Base-by-base conservation (phyloP, 1,284 basidiomycete genomes). In the Fomes fomentarius region DNA sequence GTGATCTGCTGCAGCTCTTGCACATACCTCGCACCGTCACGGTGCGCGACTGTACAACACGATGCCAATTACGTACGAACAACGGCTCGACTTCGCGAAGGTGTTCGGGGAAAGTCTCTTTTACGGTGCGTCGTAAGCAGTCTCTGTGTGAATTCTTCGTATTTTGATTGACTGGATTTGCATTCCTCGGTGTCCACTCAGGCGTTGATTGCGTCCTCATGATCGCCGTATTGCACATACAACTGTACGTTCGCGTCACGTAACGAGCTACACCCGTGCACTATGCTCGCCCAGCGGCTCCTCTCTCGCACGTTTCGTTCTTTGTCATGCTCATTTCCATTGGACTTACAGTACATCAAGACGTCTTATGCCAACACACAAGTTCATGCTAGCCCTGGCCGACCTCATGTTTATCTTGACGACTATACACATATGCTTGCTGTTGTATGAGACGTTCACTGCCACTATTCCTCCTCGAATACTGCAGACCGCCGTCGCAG, bases 91-190 rank as follows among this genome's bases (percentile, higher is more conserved):
- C 21, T 54, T 34, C 17, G 47, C 47, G 11, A 54, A 54, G 47
- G 41, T 56, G 11, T 47, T 56, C 31, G 48, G 54, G 15, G 54
- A 56, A 44, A 33, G 31, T 7, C 33, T 56, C 12, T 26, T 56
- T 30, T 56, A 56, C 37, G 54, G 48, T 56, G 33, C 19, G 54
- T 47, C 24, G 4, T 26, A 26, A 11, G 7, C 3, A 4, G 26
- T 6, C 14, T n/a, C 6, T n/a, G n/a, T n/a, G n/a, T n/a, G n/a
- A n/a, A n/a, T 26, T 12, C n/a, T 11, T 35, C 17, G 22, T 11
- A 21, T 33, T 31, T 2, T 11, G 35, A 10, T 19, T 24, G 11
- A 10, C n/a, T n/a, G n/a, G n/a, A n/a, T n/a, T 17, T 24, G 21
- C 9, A 2, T 24, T 14, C 7, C 6, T 17, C 11, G 12, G 3